Base-by-base conservation (phyloP, 768 basidiomycete species). In the Gautieria morchelliformis region DNA sequence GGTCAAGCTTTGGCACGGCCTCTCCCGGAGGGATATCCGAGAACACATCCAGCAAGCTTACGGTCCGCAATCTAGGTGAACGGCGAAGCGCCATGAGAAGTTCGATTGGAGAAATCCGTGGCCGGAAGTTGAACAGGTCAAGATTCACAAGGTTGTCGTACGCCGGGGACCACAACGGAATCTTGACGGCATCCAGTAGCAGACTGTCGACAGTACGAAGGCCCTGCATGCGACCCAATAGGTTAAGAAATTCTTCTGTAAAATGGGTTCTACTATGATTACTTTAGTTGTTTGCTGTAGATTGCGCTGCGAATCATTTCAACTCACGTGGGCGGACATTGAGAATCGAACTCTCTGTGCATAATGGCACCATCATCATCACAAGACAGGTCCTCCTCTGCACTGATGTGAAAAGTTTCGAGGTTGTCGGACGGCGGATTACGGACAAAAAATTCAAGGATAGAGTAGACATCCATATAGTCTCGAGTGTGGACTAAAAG, bases 121-220 rank as follows among this genome's bases (percentile, higher is more conserved):
- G 49, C 32, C 17, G 15, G 30, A 27, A 33, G 30, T 51, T 20
- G 49, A 27, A 51, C 2, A 51, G 32, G n/a, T 24, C 49, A n/a
- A 51, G 49, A 33, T 51, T 12, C n/a, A 51, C 49, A 30, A 51
- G 49, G 32, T 51, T 51, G 49, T 51, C 49, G 32, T 51, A 51
- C 9, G 30, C 20, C 8, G 49, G n/a, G 14, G 49, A 51, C 32
- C 32, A 27, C 24, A 33, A 24, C 10, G 49, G 49, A 51, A 51
- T 27, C 30, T 15, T 30, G 12, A 51, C 49, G 24, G 11, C 1
- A 33, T 33, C 20, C 11, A 51, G 49, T 24, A 8, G 17, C n/a
- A 51, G 49, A 24, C 24, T 30, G 5, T 51, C 49, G 24, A 51
- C 32, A 12, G 11, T 10, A 11, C 24, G 32, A n/a, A 51, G 30